A percentile compares a stretch with the other conserved stretches of the same genome.
Evolutionary conservation across 106 monocot genomes (phyloP).

Genomic region (Allium sativum): DNA sequence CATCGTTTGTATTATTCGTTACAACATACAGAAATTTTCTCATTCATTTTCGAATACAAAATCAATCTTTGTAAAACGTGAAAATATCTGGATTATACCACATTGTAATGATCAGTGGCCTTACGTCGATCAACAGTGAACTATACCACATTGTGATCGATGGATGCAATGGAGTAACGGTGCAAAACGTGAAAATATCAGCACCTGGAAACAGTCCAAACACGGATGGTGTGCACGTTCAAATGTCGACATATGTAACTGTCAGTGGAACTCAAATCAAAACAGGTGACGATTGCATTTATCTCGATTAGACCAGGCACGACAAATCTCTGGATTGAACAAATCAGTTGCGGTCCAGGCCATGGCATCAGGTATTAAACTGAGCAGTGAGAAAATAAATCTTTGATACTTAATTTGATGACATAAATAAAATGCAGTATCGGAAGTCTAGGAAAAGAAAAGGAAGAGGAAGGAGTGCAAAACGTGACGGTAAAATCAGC

Average conservation of each 20-base stretch:
- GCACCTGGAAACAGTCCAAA: conserved; percentile 62
- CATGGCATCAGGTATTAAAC: conserved; percentile 16
- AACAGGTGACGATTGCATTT: conserved; percentile 81
- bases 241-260: conserved; percentile 40
- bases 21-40: no score
- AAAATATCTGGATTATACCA: no score
- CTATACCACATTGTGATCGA: conserved; percentile 9
- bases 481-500: conserved; percentile 16
- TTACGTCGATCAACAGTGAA: conserved; percentile 16
- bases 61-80: no score
- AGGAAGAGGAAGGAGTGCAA: conserved; percentile 6
- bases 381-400: no score
- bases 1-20: no score
- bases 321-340: conserved; percentile 49
- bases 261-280: conserved; percentile 23
- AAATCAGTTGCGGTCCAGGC: conserved; percentile 51
- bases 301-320: conserved; percentile 63
- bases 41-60: no score
- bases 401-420: no score
- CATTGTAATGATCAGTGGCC: conserved; percentile 4
- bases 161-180: neutral
- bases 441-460: conserved; percentile 16
- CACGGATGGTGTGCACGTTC: conserved; percentile 67
- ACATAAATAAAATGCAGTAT: conserved; percentile 6
- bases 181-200: conserved; percentile 9